A percentile compares a stretch with the other conserved stretches of the same genome.
These are phyloP conservation scores for Uncinocarpus reesii DNA, from an alignment of 2,329 filamentous ascomycete species.

Conservation along the genomic window DNA sequence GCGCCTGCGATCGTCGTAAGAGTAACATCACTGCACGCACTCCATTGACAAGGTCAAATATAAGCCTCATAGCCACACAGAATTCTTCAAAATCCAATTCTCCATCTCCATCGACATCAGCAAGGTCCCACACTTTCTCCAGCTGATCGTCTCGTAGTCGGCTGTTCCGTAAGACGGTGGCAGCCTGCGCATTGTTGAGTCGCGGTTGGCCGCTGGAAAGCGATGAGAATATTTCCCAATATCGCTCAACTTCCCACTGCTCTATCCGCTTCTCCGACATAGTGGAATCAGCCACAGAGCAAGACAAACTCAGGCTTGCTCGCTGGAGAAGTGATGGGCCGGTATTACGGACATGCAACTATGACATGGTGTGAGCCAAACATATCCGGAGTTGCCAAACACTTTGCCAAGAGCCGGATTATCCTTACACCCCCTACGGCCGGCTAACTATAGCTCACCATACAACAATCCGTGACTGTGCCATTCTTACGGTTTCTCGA, in stretches of 20 bases:
- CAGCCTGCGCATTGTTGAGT: slow-evolving; percentile 59
- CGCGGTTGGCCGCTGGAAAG: slow-evolving; percentile 54
- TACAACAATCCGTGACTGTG: too few relatives aligned
- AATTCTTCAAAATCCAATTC: slow-evolving; percentile 99
- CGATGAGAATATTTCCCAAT: slow-evolving; percentile 69
- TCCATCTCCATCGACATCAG: slow-evolving; percentile 94
- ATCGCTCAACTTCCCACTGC: slow-evolving; percentile 64
- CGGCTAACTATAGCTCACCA: too few relatives aligned
- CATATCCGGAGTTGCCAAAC: too few relatives aligned
- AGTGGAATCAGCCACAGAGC: slow-evolving; percentile 14
- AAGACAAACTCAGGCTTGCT: not conserved
- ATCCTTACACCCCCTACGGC: too few relatives aligned
- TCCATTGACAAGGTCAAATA: slow-evolving; percentile 94
- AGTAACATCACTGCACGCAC: slow-evolving; percentile 41
- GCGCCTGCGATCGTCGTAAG: slow-evolving; percentile 10
- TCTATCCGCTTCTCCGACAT: slow-evolving; percentile 48
- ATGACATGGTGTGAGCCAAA: too few relatives aligned
- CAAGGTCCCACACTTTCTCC: slow-evolving; percentile 94
- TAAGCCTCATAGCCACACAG: slow-evolving; percentile 95
- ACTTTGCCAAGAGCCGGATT: too few relatives aligned
- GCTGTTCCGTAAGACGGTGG: slow-evolving; percentile 62
- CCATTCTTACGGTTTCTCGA: too few relatives aligned
- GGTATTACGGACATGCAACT: not conserved
- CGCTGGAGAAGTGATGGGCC: not conserved
- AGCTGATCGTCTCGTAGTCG: slow-evolving; percentile 69